These are phyloP conservation scores for Aspergillus ibericus DNA, from an alignment of 2,329 filamentous ascomycete species.

Conservation along the genomic window DNA sequence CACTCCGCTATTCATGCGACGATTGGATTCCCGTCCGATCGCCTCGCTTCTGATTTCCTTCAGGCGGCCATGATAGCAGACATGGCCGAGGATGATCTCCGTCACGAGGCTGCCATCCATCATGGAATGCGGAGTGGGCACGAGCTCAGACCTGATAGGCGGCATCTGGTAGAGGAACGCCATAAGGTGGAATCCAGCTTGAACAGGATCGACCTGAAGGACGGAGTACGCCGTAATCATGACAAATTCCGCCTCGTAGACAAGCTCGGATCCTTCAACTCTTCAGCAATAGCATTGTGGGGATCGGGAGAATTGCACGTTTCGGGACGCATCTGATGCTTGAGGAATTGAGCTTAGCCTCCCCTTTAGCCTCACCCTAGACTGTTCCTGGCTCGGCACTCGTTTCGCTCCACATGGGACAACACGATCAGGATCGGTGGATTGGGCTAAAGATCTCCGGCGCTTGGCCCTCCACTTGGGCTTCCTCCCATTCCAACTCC, in stretches of 20 bases:
- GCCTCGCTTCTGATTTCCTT: too few species aligned
- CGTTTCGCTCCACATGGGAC: background rate
- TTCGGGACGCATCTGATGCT: too few species aligned
- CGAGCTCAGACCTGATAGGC: too few species aligned
- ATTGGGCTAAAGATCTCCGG: background rate
- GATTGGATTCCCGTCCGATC: too few species aligned
- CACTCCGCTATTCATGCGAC: too few species aligned
- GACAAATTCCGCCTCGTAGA: background rate
- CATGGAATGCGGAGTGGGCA: too few species aligned
- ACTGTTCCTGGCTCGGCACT: background rate
- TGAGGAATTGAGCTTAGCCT: background rate
- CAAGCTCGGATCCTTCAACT: background rate
- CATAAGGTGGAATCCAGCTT: too few species aligned
- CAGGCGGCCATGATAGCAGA: too few species aligned
- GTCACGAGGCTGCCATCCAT: too few species aligned
- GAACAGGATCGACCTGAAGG: too few species aligned
- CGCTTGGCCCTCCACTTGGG: background rate
- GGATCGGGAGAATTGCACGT: background rate
- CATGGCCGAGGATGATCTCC: too few species aligned
- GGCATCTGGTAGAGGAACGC: too few species aligned
- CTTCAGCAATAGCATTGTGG: background rate
- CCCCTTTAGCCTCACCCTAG: background rate
- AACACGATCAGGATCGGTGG: background rate
- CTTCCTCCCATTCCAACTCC: background rate
- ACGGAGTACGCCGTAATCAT: background rate